Base-by-base conservation (phyloP, 768 basidiomycete genomes). In the Phanerochaete carnosa region DNA sequence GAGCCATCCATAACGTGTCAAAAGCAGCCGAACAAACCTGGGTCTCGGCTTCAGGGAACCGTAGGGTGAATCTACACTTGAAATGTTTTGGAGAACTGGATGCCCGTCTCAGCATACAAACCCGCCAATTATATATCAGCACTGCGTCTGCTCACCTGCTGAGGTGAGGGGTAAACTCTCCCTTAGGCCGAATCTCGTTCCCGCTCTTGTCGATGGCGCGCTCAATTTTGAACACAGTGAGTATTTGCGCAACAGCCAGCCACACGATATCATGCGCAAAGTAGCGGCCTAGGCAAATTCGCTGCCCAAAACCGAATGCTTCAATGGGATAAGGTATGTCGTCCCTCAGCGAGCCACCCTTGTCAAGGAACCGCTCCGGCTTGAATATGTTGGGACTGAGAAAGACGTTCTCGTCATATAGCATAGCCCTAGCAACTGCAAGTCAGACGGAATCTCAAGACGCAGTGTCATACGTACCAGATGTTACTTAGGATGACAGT, bases 351-450 rank as follows among this genome's bases (percentile, higher is more conserved):
- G 74, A 66, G 0, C 74, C 62, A 54, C 75, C 32, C 32, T 29
- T 63, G 67, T 77, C 70, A 63, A 77, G 71, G 58, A 73, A 79
- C 3, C 78, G 65, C 8, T 75, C 77, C 1, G 78, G 78, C 19
- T 66, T 64, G 66, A 78, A 79, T 6, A 16, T 30, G 0, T 65
- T 50, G 5, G 76, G 72, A 6, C 75, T 62, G 3, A 72, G 69
- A 57, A 76, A 79, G 23, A 65, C 65, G 6, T 62, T 52, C 43
- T 75, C 73, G 43, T 82, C 70, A 46, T 74, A 76, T 1, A 75
- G 71, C 54, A 81, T 74, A 1, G 75, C 74, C 79, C 58, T 60
- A 22, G 25, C 15, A 53, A 9, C n/a, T 22, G 23, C 25, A 28
- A 4, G 25, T 28, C n/a, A n/a, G 29, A 13, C 49, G 29, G 49